Conservation (phyloP, 805 yeast genomes). For the Clavispora asparagi region DNA sequence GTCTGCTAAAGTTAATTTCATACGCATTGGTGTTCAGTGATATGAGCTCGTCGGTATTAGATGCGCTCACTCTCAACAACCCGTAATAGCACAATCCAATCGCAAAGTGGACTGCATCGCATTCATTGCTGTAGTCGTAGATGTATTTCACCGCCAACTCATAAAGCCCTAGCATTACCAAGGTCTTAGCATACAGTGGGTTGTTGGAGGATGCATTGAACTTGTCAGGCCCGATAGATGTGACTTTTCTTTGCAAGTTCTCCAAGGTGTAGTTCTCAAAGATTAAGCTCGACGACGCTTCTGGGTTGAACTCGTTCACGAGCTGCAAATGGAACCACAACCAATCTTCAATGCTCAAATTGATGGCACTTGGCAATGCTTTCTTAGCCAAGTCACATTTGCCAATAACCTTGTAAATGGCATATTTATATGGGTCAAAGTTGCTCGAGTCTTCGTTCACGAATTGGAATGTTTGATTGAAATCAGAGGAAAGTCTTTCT, state of each 20-base stretch:
- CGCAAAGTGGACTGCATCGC: conserved; percentile 86
- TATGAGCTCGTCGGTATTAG: conserved; percentile 31
- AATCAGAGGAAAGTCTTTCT: conserved; percentile 71
- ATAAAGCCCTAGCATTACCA: conserved; percentile 72
- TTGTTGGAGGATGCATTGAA: conserved; percentile 63
- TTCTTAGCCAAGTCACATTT: conserved; percentile 72
- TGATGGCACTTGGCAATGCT: conserved; percentile 60
- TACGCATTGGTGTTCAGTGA: conserved; percentile 27
- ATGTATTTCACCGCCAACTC: conserved; percentile 72
- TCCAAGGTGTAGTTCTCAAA: conserved; percentile 67
- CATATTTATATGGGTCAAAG: conserved; percentile 85
- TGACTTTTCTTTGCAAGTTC: conserved; percentile 68
- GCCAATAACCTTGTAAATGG: conserved; percentile 89
- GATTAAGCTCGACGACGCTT: conserved; percentile 34
- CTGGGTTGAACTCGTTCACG: conserved; percentile 47
- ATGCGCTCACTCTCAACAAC: conserved; percentile 47
- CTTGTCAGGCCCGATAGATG: conserved; percentile 66
- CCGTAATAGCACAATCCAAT: conserved; percentile 75
- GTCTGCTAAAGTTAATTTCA: conserved; percentile 49
- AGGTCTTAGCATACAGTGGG: conserved; percentile 67
- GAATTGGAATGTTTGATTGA: conserved; percentile 74
- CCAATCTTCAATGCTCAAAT: conserved; percentile 90
- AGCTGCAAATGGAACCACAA: conserved; percentile 86
- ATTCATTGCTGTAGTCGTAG: conserved; percentile 56
- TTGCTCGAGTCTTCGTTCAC: conserved; percentile 42